Evolutionary conservation across 164 flowering plant genomes (phyloP).

Genomic region (Cinnamomum micranthum): DNA sequence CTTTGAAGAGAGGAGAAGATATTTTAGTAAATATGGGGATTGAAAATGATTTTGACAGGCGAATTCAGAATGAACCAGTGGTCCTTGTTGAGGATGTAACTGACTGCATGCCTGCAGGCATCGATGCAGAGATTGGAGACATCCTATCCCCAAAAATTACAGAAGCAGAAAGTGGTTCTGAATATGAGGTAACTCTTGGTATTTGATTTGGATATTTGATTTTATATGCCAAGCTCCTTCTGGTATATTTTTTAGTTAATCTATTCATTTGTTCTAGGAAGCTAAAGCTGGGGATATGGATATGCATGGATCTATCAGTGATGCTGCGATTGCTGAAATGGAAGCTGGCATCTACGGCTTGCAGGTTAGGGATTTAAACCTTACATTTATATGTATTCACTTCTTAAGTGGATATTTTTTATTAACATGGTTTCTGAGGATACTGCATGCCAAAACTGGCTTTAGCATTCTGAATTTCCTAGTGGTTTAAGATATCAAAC

Average conservation of each 20-base stretch:
- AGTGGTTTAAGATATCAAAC: not conserved
- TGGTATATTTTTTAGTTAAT: not conserved
- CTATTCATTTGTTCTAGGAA: conserved; percentile 29
- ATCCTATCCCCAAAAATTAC: not conserved
- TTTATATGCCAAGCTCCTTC: not conserved
- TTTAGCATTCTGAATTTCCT: not conserved
- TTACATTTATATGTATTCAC: no score
- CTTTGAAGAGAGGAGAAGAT: conserved; percentile 14
- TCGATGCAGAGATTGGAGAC: conserved; percentile 1
- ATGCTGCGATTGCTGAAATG: conserved; percentile 60
- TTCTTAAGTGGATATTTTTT: no score
- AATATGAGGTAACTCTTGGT: conserved; percentile 35
- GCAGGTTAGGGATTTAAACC: conserved; percentile 42
- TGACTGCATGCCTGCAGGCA: conserved; percentile 21
- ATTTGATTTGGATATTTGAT: not conserved
- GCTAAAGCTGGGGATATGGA: conserved; percentile 17
- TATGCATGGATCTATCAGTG: conserved; percentile 32
- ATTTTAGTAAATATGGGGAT: conserved; percentile 16
- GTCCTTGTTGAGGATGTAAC: conserved; percentile 60
- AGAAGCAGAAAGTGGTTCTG: conserved; percentile 32
- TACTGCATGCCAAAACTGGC: no score
- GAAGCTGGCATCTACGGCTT: conserved; percentile 76
- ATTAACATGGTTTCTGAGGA: no score
- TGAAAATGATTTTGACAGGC: conserved; percentile 15
- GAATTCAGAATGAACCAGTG: conserved; percentile 20